Conservation (phyloP, 1,284 basidiomycete species). For the Melampsora americana region DNA sequence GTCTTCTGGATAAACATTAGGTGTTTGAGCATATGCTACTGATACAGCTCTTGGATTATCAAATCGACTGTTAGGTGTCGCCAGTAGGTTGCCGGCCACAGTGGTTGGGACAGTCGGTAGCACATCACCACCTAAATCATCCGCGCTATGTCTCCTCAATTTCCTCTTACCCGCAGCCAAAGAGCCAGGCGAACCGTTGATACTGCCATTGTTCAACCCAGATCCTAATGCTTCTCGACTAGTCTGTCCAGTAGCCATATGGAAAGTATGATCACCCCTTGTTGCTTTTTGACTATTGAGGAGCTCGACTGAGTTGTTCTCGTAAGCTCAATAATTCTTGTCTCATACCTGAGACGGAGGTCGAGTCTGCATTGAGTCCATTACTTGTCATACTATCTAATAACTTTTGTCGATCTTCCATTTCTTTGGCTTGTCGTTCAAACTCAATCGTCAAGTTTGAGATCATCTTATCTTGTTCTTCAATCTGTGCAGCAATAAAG, state of each 20-base stretch:
- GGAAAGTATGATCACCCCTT: constrained; percentile 63
- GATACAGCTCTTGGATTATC: constrained; percentile 83
- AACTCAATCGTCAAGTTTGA: constrained; percentile 76
- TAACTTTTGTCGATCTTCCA: constrained; percentile 74
- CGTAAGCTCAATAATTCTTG: constrained; percentile 84
- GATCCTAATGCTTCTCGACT: constrained; percentile 52
- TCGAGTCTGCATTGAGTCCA: constrained; percentile 51
- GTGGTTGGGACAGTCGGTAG: constrained; percentile 61
- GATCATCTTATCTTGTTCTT: constrained; percentile 81
- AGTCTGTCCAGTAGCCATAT: constrained; percentile 60
- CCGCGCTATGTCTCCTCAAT: constrained; percentile 78
- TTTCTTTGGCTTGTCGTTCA: constrained; percentile 66
- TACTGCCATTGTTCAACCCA: constrained; percentile 51
- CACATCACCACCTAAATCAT: constrained; percentile 69
- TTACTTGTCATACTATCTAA: constrained; percentile 53
- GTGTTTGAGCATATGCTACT: constrained; percentile 72
- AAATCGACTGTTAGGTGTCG: constrained; percentile 71
- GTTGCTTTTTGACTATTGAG: constrained; percentile 70
- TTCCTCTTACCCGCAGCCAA: constrained; percentile 50
- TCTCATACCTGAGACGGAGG: constrained; percentile 78
- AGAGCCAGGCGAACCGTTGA: constrained; percentile 52
- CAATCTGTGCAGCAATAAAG: constrained; percentile 55
- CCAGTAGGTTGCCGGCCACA: constrained; percentile 13
- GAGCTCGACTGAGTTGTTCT: constrained; percentile 91
- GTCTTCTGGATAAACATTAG: constrained; percentile 64